phyloP scores from a whole-genome alignment of 495 filamentous ascomycete genomes.

The Daldinia vernicosa region DNA sequence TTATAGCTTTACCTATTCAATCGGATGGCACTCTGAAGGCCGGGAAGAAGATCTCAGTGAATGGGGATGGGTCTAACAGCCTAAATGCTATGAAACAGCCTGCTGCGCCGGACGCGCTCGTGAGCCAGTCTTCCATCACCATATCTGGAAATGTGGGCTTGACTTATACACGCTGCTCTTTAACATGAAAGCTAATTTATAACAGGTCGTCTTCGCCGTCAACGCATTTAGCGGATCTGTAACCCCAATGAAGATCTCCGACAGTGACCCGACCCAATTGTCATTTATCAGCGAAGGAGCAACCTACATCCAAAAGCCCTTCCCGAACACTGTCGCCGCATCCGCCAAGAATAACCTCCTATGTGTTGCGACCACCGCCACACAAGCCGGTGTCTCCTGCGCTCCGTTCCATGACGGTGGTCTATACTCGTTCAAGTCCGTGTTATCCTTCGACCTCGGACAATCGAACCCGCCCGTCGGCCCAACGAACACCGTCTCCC shows the following conservation, averaged over 20 bases:
- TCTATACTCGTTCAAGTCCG: conserved; percentile 53
- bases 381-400: conserved; percentile 63
- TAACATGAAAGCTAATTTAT: conserved; percentile 4
- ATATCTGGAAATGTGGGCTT: conserved; percentile 58
- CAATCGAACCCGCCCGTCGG: conserved; percentile 65
- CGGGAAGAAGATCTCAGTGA: conserved; percentile 49
- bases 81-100: conserved; percentile 48
- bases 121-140: conserved; percentile 59
- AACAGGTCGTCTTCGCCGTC: conserved; percentile 63
- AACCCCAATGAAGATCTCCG: conserved; percentile 61
- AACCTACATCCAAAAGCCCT: conserved; percentile 59
- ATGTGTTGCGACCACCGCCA: conserved; percentile 65
- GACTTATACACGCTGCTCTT: not conserved
- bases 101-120: conserved; percentile 60
- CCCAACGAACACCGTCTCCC: conserved; percentile 62
- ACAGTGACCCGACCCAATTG: conserved; percentile 56
- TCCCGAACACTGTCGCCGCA: conserved; percentile 65
- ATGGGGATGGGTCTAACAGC: conserved; percentile 51
- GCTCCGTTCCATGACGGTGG: conserved; percentile 52
- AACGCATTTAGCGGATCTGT: conserved; percentile 69
- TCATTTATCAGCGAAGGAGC: conserved; percentile 55
- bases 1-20: conserved; percentile 58
- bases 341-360: conserved; percentile 57
- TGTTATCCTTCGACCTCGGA: conserved; percentile 55
- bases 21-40: conserved; percentile 54